These are phyloP conservation scores for Epichloe amarillans DNA, from an alignment of 2,329 filamentous ascomycete genomes.

Conservation along the genomic window DNA sequence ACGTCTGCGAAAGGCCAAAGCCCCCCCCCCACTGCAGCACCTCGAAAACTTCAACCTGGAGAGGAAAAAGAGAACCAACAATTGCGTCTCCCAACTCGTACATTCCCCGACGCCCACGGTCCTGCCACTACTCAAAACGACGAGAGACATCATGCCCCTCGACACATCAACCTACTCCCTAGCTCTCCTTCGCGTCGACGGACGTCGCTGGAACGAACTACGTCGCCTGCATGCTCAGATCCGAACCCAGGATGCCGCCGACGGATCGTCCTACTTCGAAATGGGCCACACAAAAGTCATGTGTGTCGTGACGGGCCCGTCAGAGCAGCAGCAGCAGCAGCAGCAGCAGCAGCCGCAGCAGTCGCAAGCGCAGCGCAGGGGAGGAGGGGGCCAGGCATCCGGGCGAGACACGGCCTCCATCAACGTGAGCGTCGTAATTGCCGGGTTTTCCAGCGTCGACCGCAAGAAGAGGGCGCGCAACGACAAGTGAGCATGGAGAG, in stretches of 20 bases:
- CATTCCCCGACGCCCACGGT: too few relatives aligned
- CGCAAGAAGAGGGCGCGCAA: conserved; percentile 60
- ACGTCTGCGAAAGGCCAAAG: too few relatives aligned
- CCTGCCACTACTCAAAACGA: background rate
- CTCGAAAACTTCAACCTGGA: too few relatives aligned
- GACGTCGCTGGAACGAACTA: conserved; percentile 92
- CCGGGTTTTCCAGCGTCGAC: conserved; percentile 79
- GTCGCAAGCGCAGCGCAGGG: conserved; percentile 25
- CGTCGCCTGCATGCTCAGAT: conserved; percentile 81
- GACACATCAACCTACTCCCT: conserved; percentile 87
- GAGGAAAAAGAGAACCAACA: too few relatives aligned
- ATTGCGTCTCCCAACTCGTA: too few relatives aligned
- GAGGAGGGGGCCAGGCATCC: conserved; percentile 28
- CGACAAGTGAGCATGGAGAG: conserved; percentile 57
- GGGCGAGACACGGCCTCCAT: conserved; percentile 43
- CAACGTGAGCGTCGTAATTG: conserved; percentile 69
- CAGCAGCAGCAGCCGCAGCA: conserved; percentile 56
- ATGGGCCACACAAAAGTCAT: conserved; percentile 98
- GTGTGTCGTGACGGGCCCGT: conserved; percentile 78
- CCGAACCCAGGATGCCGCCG: conserved; percentile 80
- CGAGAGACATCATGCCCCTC: conserved; percentile 56
- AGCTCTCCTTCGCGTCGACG: conserved; percentile 69
- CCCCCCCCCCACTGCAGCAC: too few relatives aligned
- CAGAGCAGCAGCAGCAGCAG: conserved; percentile 51
- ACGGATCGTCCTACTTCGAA: conserved; percentile 86